These are phyloP conservation scores for Pistacia atlantica DNA, from an alignment of 345 rosid species.

Conservation along the genomic window DNA sequence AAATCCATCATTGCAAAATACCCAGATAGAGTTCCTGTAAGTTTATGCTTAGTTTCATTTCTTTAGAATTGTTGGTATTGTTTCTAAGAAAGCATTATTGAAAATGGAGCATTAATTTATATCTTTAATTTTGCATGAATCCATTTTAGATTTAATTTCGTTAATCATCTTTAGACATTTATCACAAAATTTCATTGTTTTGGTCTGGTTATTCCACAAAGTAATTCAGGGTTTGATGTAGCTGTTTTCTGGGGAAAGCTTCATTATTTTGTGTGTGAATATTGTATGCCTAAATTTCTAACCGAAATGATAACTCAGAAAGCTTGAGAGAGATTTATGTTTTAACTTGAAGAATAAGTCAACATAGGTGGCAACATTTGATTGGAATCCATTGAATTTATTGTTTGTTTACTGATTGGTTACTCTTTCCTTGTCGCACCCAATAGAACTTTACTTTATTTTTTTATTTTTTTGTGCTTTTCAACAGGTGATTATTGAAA, in stretches of 20 bases:
- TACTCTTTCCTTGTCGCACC: neutral
- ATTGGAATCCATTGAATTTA: neutral
- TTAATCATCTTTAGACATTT: too few relatives aligned
- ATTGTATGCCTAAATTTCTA: neutral
- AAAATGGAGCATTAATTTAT: neutral
- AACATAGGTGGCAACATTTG: neutral
- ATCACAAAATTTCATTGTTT: neutral
- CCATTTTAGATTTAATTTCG: neutral
- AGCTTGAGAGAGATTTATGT: too few relatives aligned
- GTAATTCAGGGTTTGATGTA: neutral
- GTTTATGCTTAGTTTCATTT: slow-evolving; percentile 2
- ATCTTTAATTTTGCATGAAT: neutral
- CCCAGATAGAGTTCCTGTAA: slow-evolving; percentile 73
- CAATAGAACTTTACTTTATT: neutral
- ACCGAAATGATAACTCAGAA: too few relatives aligned
- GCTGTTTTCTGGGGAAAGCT: neutral
- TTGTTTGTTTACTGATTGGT: neutral
- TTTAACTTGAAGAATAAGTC: neutral
- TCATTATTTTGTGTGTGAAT: neutral
- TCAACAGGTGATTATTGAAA: slow-evolving; percentile 69
- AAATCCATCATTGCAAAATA: slow-evolving; percentile 52
- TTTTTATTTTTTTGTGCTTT: neutral
- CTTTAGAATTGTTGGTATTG: neutral
- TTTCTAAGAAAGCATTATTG: neutral
- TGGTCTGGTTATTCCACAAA: neutral